These are phyloP conservation scores for Keithomyces neogunnii DNA, from an alignment of 2,329 filamentous ascomycete genomes.

Conservation along the genomic window DNA sequence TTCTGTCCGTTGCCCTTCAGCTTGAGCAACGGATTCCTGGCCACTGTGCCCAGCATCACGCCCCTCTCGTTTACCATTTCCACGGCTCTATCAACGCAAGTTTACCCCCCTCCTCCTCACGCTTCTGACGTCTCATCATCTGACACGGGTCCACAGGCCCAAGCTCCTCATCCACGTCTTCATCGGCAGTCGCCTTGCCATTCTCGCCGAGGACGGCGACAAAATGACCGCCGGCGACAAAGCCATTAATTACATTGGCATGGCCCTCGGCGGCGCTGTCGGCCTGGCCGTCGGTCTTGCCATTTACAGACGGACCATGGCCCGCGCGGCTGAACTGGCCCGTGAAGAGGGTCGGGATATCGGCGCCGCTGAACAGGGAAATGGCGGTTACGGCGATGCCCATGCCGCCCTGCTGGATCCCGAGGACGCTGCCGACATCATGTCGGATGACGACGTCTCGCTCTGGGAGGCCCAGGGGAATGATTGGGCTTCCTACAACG, in stretches of 20 bases:
- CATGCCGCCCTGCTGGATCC: conserved; percentile 37
- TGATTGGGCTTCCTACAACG: conserved; percentile 25
- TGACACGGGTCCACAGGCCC: conserved; percentile 38
- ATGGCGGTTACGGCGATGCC: conserved; percentile 32
- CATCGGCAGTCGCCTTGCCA: conserved; percentile 74
- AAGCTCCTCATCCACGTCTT: conserved; percentile 91
- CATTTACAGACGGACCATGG: conserved; percentile 70
- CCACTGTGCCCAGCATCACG: conserved; percentile 83
- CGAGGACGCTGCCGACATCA: conserved; percentile 42
- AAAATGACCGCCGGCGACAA: conserved; percentile 75
- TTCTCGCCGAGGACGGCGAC: conserved; percentile 74
- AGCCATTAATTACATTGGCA: conserved; percentile 74
- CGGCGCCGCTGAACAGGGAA: conserved; percentile 22
- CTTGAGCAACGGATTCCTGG: conserved; percentile 86
- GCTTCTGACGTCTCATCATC: neutral
- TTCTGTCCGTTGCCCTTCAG: conserved; percentile 91
- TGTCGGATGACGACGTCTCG: conserved; percentile 52
- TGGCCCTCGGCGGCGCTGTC: conserved; percentile 60
- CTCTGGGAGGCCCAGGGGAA: conserved; percentile 39
- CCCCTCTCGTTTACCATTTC: conserved; percentile 70
- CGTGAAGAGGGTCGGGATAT: conserved; percentile 29
- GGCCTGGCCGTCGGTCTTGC: conserved; percentile 72
- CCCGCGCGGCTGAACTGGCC: conserved; percentile 50
- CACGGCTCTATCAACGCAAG: conserved; percentile 63
- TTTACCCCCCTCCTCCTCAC: neutral